A percentile compares a stretch with the other conserved stretches of the same genome.
These are phyloP conservation scores for Mucor sp. DNA, from an alignment of 371 early-diverging fungal species.

Conservation along the genomic window DNA sequence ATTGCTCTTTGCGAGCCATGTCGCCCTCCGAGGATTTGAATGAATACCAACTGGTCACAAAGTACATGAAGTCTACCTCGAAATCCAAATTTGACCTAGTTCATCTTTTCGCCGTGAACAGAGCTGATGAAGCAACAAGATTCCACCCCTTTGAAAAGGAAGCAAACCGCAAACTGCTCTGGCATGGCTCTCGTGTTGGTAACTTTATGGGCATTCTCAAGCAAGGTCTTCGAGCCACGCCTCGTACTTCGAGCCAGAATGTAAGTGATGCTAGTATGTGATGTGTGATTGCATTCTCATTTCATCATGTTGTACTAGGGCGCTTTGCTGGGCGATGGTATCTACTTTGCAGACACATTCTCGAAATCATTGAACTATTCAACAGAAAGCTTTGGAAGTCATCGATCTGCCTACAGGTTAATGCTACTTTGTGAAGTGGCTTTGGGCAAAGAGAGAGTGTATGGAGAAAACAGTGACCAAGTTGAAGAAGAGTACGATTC, in stretches of 20 bases:
- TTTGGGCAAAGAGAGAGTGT: conserved; percentile 35
- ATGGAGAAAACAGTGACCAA: background rate
- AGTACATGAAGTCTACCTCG: conserved; percentile 46
- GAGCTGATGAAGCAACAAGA: conserved; percentile 28
- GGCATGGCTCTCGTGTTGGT: conserved; percentile 54
- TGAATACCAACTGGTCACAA: conserved; percentile 41
- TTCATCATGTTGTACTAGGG: too few species aligned
- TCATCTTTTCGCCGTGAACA: conserved; percentile 36
- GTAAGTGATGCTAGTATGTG: too few species aligned
- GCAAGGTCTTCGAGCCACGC: conserved; percentile 46
- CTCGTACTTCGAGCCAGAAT: conserved; percentile 21
- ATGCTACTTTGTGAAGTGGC: conserved; percentile 65
- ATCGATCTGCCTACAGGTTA: conserved; percentile 24
- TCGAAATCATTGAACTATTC: conserved; percentile 49
- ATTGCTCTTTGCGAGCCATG: conserved; percentile 37
- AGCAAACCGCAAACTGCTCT: conserved; percentile 44
- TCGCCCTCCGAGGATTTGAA: background rate
- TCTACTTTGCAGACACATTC: conserved; percentile 67
- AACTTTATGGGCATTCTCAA: conserved; percentile 52
- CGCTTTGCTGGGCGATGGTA: conserved; percentile 53
- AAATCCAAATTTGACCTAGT: conserved; percentile 37
- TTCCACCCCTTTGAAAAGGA: conserved; percentile 28
- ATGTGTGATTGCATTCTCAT: too few species aligned
- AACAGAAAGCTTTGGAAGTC: conserved; percentile 11
- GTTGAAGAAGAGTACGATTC: conserved; percentile 15